Evolutionary conservation across 1,139 yeast genomes (phyloP).

Genomic region (Saccharomyces hybrid): DNA sequence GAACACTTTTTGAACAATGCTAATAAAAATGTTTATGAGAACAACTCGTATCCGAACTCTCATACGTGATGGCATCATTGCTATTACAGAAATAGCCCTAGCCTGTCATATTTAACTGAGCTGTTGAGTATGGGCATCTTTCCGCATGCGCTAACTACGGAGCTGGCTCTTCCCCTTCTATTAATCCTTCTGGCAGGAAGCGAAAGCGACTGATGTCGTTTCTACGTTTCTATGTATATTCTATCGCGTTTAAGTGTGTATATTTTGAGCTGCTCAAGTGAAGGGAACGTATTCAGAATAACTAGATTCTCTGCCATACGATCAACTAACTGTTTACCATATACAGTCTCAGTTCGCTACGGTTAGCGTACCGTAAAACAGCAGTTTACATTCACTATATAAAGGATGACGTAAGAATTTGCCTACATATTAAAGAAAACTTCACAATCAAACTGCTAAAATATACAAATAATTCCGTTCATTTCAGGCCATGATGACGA

Average conservation of each 20-base stretch:
- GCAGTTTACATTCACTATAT: background rate
- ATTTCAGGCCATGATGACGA: slow-evolving; percentile 16
- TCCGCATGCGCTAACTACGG: background rate
- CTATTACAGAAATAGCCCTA: background rate
- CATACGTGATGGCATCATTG: background rate
- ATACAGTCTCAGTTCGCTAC: background rate
- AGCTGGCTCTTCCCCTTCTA: background rate
- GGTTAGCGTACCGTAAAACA: background rate
- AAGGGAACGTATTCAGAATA: background rate
- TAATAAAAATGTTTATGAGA: background rate
- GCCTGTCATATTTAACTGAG: background rate
- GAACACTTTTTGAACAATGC: slow-evolving; percentile 13
- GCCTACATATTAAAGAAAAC: background rate
- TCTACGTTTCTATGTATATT: background rate
- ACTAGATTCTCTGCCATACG: background rate
- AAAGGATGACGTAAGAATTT: background rate
- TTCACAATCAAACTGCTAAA: background rate
- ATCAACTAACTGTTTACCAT: background rate
- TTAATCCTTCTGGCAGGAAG: background rate
- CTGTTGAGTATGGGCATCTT: background rate
- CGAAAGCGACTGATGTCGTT: background rate
- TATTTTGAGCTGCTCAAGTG: background rate
- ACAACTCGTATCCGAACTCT: background rate
- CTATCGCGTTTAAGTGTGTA: background rate
- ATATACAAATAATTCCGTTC: background rate